Evolutionary conservation across 805 yeast species (phyloP).

Genomic region (Candida odintsovae): DNA sequence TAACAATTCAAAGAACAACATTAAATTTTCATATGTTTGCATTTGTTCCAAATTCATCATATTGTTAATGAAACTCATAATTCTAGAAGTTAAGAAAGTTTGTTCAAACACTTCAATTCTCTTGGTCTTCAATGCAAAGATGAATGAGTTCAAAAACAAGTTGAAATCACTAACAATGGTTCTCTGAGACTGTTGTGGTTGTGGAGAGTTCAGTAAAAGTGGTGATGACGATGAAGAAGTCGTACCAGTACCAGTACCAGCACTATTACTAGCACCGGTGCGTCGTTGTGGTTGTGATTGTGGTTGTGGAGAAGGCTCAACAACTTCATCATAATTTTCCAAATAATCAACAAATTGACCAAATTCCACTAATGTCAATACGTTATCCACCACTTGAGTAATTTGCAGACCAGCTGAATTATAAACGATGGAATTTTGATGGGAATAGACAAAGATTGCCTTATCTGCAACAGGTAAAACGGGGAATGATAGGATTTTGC

Average conservation of each 20-base stretch:
- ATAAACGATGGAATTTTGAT: constrained; percentile 4
- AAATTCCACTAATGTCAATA: constrained; percentile 6
- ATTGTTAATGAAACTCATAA: neutral
- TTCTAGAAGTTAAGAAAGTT: constrained; percentile 1
- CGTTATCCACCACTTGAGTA: constrained; percentile 2
- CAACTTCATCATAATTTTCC: constrained; percentile 1
- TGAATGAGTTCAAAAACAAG: constrained; percentile 6
- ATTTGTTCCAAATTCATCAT: constrained; percentile 5
- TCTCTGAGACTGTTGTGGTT: no score
- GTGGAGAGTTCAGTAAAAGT: no score
- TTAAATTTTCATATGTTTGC: constrained; percentile 16
- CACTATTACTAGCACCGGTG: no score
- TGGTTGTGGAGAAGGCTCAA: constrained; percentile 1
- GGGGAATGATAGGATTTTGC: constrained; percentile 7
- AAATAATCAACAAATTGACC: constrained; percentile 4
- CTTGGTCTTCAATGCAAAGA: constrained; percentile 5
- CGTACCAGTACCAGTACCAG: no score
- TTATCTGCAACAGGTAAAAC: neutral
- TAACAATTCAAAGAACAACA: constrained; percentile 17
- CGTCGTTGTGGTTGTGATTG: no score
- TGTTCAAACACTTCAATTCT: constrained; percentile 7
- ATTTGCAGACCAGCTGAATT: neutral
- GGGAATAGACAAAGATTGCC: constrained; percentile 8
- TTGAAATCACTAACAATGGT: neutral
- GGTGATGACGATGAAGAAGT: no score